Evolutionary conservation across 1,284 basidiomycete species (phyloP), one percentile per base, ranked within the genome.

Genomic region (Apiotrichum brassicae): DNA sequence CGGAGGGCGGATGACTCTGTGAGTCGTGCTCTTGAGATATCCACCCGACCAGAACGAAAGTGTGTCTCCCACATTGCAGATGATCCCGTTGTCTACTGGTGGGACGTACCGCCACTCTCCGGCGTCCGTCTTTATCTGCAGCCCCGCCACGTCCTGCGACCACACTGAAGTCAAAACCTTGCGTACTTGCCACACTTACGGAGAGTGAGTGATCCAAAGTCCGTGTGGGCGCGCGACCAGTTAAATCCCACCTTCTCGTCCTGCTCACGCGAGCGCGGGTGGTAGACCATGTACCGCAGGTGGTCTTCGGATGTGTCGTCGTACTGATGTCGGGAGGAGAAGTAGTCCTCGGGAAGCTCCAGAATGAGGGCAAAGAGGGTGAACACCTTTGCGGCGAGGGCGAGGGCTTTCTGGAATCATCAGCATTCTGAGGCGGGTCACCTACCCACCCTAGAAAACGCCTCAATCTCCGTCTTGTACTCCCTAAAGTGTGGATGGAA

Each of bases 291-390:
- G 54, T 65, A 65, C 25, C 65, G 51, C 33, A 65, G 49, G 47
- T 66, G 63, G 51, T 65, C 63, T 23, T 65, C 60, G 24, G 54
- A 55, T 16, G 60, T 46, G 35, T 54, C 42, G 12, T 60, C 56
- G 51, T 67, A 64, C 18, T 50, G 49, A 45, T 67, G 63, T 38
- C 58, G 50, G 18, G 64, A 59, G 12, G 65, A 61, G 53, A 70
- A 67, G 52, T 65, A 66, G 51, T 64, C 55, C 46, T 66, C 63
- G 3, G 64, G 63, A 25, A 70, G 54, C 36, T 70, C 65, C 20
- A 70, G 57, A 6, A 59, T 64, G 34, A 68, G 40, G 2, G 65
- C 61, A 36, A 70, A 65, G 8, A 68, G 56, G 5, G 48, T 51
- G 43, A 65, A 62, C 14, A 65, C 49, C 28, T 57, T 60, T 14